phyloP scores from a whole-genome alignment of 2,329 filamentous ascomycete species.

The Xylaria sp. region DNA sequence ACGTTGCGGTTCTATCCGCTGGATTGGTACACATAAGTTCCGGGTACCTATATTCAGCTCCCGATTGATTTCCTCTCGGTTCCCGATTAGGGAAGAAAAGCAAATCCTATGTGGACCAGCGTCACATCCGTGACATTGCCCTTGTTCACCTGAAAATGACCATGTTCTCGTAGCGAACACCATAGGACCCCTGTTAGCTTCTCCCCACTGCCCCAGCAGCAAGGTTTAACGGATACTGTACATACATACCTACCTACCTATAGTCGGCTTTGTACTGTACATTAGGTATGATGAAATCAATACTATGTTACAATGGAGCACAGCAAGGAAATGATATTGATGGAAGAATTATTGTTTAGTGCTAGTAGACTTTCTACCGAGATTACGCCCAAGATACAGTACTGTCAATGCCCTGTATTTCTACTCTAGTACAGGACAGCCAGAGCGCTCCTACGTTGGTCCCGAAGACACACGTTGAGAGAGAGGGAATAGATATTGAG shows the following conservation, averaged over 20 bases:
- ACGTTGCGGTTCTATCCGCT: conserved; percentile 6
- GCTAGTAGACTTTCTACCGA: not conserved
- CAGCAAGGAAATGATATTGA: not conserved
- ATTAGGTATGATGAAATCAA: not conserved
- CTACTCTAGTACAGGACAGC: not conserved
- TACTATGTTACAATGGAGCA: not conserved
- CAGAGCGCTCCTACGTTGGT: not conserved
- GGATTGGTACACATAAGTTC: conserved; percentile 1
- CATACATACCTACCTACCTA: too few relatives aligned
- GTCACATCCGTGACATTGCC: not conserved
- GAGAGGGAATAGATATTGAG: not conserved
- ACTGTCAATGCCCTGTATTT: too few relatives aligned
- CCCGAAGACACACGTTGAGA: too few relatives aligned
- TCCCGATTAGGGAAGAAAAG: conserved; percentile 14
- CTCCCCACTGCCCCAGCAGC: conserved; percentile 1
- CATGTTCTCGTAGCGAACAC: not conserved
- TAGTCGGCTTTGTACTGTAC: not conserved
- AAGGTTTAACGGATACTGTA: not conserved
- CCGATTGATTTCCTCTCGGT: not conserved
- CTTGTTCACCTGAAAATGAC: conserved; percentile 10
- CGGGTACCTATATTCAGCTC: conserved; percentile 14
- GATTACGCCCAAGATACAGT: too few relatives aligned
- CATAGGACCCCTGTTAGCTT: not conserved
- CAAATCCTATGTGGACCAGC: not conserved
- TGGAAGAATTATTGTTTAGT: not conserved